phyloP scores from a whole-genome alignment of 129 eudicot genomes.

The Tagetes erecta region DNA sequence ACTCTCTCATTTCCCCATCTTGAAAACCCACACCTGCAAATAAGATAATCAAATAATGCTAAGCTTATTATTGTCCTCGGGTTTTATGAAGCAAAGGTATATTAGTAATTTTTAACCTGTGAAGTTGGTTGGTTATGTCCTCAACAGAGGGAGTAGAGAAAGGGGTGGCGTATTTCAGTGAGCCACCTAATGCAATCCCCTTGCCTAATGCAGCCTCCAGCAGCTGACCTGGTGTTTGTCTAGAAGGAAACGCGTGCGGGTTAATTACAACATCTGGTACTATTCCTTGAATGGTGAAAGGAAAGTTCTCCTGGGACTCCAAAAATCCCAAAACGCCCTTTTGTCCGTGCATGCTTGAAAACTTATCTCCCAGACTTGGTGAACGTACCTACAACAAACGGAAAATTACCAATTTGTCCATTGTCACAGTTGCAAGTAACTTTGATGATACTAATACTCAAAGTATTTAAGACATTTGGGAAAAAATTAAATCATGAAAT shows the following conservation, averaged over 20 bases:
- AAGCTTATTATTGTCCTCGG: not conserved
- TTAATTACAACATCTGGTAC: conserved; percentile 89
- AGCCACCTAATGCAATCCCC: conserved; percentile 90
- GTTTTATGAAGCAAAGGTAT: conserved; percentile 14
- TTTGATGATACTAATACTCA: not conserved
- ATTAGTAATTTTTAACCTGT: conserved; percentile 45
- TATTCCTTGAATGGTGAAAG: conserved; percentile 76
- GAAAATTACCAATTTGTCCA: not conserved
- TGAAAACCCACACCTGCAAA: conserved; percentile 74
- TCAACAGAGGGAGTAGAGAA: conserved; percentile 77
- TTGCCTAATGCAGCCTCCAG: conserved; percentile 87
- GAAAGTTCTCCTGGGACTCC: conserved; percentile 87
- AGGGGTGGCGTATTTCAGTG: conserved; percentile 78
- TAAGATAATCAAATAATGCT: not conserved
- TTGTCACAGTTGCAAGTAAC: not conserved
- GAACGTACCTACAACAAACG: conserved; percentile 63
- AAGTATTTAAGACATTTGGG: conserved; percentile 1
- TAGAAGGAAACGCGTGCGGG: conserved; percentile 89
- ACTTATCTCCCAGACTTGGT: conserved; percentile 90
- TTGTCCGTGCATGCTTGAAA: conserved; percentile 97
- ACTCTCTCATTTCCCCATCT: conserved; percentile 90
- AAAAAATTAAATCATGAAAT: not conserved
- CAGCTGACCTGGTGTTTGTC: conserved; percentile 92
- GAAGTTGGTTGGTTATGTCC: conserved; percentile 75
- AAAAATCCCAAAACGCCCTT: conserved; percentile 86